phyloP scores from a whole-genome alignment of 805 yeast species.

The Candida vartiovaarae region DNA sequence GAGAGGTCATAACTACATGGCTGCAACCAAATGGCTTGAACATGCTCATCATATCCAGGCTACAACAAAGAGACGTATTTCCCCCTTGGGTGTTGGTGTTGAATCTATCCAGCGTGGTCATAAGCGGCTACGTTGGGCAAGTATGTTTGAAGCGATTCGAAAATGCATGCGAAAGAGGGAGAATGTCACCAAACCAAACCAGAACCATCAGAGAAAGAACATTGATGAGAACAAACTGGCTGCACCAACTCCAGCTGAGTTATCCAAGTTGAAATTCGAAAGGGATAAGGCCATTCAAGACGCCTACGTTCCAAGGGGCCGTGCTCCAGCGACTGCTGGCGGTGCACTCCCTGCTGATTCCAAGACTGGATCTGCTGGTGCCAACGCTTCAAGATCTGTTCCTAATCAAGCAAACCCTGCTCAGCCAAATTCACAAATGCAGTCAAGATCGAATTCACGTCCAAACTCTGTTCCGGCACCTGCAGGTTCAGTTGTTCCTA shows the following conservation, averaged over 20 bases:
- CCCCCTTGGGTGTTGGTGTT: conserved; percentile 89
- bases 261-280: conserved; percentile 76
- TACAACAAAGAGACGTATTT: conserved; percentile 78
- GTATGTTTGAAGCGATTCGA: conserved; percentile 93
- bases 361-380: not conserved
- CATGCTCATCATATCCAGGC: conserved; percentile 86
- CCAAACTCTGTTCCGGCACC: conserved; percentile 15
- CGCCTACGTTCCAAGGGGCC: conserved; percentile 39
- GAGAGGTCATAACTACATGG: conserved; percentile 77
- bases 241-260: conserved; percentile 77
- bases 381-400: conserved; percentile 1
- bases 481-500: not conserved
- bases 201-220: conserved; percentile 34
- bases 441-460: conserved; percentile 2
- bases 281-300: conserved; percentile 82
- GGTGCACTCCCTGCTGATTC: conserved; percentile 25
- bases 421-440: conserved; percentile 1
- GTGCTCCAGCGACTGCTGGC: conserved; percentile 1
- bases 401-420: not conserved
- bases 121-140: conserved; percentile 86
- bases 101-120: conserved; percentile 95
- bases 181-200: conserved; percentile 54
- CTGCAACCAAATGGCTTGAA: conserved; percentile 88
- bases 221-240: conserved; percentile 37
- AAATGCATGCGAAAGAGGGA: conserved; percentile 88